Conservation (phyloP, 78 protist genomes). For the Chrysochromulina parva region DNA sequence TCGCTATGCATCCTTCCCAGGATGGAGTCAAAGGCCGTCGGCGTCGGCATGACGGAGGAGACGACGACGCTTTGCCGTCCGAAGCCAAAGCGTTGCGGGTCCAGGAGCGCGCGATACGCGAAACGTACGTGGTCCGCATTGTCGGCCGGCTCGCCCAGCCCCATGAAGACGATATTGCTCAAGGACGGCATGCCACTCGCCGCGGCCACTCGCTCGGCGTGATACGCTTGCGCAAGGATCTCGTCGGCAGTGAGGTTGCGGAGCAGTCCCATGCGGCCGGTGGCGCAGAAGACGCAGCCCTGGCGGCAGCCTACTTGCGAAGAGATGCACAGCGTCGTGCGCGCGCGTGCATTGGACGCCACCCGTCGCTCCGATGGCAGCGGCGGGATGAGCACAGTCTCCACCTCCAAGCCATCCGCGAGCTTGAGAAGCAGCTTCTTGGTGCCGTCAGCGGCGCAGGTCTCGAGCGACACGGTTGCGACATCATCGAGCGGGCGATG, state of each 20-base stretch:
- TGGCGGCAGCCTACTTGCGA: conserved; percentile 70
- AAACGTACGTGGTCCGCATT: conserved; percentile 31
- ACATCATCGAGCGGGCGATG: no score
- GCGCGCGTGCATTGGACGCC: not conserved
- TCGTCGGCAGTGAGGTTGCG: conserved; percentile 7
- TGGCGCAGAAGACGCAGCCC: conserved; percentile 73
- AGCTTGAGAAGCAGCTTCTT: conserved; percentile 28
- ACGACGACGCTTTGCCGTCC: not conserved
- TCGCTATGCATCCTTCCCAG: not conserved
- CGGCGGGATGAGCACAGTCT: conserved; percentile 48
- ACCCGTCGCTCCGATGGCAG: not conserved
- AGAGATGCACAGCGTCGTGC: conserved; percentile 63
- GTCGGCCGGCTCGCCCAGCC: conserved; percentile 72
- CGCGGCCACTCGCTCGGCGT: not conserved
- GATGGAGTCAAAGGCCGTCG: not conserved
- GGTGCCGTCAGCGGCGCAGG: not conserved
- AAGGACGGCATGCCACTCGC: conserved; percentile 1
- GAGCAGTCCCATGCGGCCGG: conserved; percentile 46
- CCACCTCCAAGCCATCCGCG: conserved; percentile 37
- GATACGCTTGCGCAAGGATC: conserved; percentile 7
- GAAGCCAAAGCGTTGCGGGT: conserved; percentile 30
- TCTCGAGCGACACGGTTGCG: not conserved
- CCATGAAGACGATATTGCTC: conserved; percentile 56
- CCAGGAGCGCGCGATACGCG: not conserved
- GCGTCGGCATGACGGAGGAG: conserved; percentile 52